Evolutionary conservation across 1,139 yeast genomes (phyloP), one percentile per base, ranked within the genome.

Genomic region (Suhomyces choctaworum): DNA sequence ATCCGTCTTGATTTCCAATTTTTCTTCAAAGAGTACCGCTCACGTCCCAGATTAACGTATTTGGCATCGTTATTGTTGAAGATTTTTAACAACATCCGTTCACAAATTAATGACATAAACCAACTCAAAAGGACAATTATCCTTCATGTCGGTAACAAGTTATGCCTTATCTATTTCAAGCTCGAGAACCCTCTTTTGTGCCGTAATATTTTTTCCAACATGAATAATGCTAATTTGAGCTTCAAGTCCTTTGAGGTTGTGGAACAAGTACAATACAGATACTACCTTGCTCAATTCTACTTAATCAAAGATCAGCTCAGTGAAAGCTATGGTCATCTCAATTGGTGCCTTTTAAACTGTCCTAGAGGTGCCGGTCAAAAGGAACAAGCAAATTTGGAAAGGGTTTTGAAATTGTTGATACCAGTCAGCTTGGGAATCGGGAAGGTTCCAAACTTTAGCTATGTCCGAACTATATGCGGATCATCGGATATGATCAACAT

Each of bases 171-270:
- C 1, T 86, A 86, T 54, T 82, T 81, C 55, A 65, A 62, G 35
- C 69, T 83, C 25, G 76, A 70, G 29, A 81, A 79, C 32, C 88
- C 90, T 3, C 64, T 80, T 36, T 64, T 83, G 9, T 84, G 94
- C 54, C 78, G 84, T 21, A 84, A 83, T 51, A 84, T 86, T 29
- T 83, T 84, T 56, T 75, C 87, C 26, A 85, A 84, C 52, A 76
- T 85, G 65, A 81, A 78, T 46, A 79, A 80, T 20, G 75, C 87
- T 14, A 64, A 69, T 22, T 60, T 82, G 30, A 56, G 54, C 26
- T 70, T 80, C 45, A 50, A 61, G 2, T 49, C 54, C 9, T 80
- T 76, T 39, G 64, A 77, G 4, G 58, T 62, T 28, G 59, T 76
- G 2, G 80, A 81, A 42, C 77, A 76, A 37, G 69, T 84, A 4